Conservation (phyloP, 2,329 filamentous ascomycete species). For the Epichloe amarillans region DNA sequence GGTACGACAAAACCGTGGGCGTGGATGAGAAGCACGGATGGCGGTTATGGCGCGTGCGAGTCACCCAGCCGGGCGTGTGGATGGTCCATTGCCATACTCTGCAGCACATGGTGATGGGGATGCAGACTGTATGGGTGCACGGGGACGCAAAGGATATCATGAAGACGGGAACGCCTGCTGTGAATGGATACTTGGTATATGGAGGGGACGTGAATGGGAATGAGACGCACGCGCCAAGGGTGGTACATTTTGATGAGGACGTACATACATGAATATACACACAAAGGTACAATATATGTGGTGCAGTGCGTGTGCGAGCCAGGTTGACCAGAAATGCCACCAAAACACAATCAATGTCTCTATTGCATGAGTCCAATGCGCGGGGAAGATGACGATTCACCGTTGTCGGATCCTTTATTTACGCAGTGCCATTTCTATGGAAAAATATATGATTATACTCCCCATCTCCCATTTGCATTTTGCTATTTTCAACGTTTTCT, state of each 20-base stretch:
- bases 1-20: slow-evolving; percentile 29
- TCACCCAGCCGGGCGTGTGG: slow-evolving; percentile 36
- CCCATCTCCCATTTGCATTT: no score
- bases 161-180: slow-evolving; percentile 16
- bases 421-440: no score
- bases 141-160: slow-evolving; percentile 12
- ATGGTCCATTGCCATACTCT: slow-evolving; percentile 49
- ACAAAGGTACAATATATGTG: no score
- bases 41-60: slow-evolving; percentile 44
- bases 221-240: slow-evolving; percentile 5
- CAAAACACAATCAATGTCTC: no score
- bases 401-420: no score
- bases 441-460: no score
- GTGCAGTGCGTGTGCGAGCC: no score
- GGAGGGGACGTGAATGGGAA: slow-evolving; percentile 34
- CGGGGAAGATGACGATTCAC: no score
- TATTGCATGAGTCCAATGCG: no score
- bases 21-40: slow-evolving; percentile 34
- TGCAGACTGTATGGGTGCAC: slow-evolving; percentile 17
- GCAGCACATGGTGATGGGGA: slow-evolving; percentile 42
- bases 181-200: slow-evolving; percentile 28
- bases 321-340: no score
- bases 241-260: slow-evolving; percentile 5
- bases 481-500: no score
- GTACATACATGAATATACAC: not conserved